phyloP scores from a whole-genome alignment of 495 filamentous ascomycete genomes.

The Rusavskia elegans region DNA sequence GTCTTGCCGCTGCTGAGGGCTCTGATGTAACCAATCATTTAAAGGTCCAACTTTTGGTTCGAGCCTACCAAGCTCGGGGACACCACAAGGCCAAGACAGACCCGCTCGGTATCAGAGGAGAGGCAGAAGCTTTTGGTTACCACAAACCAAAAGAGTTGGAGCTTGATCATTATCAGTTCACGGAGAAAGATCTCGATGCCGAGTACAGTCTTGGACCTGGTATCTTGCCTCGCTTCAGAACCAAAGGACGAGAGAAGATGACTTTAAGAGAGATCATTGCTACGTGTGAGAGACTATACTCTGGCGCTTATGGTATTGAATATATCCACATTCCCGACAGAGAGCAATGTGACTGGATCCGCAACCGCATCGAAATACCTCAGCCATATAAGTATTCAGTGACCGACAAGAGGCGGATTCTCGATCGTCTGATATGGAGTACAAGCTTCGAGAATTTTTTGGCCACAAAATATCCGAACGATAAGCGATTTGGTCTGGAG shows the following conservation, averaged over 20 bases:
- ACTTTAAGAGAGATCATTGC: constrained; percentile 84
- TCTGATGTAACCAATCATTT: constrained; percentile 88
- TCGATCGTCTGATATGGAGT: constrained; percentile 96
- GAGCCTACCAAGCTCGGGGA: constrained; percentile 93
- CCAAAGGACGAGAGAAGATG: constrained; percentile 82
- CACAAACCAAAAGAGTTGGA: constrained; percentile 82
- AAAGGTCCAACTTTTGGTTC: constrained; percentile 92
- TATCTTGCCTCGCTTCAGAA: constrained; percentile 87
- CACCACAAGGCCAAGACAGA: constrained; percentile 98
- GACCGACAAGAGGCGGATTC: constrained; percentile 91
- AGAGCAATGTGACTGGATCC: constrained; percentile 95
- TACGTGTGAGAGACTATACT: constrained; percentile 90
- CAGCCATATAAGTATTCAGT: constrained; percentile 88
- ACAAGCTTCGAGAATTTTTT: constrained; percentile 91
- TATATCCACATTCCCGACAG: constrained; percentile 98
- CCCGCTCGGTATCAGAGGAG: constrained; percentile 79
- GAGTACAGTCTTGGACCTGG: constrained; percentile 88
- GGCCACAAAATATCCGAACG: constrained; percentile 95
- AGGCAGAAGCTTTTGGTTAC: constrained; percentile 74
- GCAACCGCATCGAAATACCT: constrained; percentile 85
- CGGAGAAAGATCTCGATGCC: constrained; percentile 82
- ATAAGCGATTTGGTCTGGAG: constrained; percentile 97
- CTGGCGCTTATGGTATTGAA: constrained; percentile 88
- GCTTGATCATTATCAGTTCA: constrained; percentile 86
- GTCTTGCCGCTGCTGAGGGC: constrained; percentile 50